Conservation (phyloP, 2,329 filamentous ascomycete genomes). For the Cyphellophora attinorum region DNA sequence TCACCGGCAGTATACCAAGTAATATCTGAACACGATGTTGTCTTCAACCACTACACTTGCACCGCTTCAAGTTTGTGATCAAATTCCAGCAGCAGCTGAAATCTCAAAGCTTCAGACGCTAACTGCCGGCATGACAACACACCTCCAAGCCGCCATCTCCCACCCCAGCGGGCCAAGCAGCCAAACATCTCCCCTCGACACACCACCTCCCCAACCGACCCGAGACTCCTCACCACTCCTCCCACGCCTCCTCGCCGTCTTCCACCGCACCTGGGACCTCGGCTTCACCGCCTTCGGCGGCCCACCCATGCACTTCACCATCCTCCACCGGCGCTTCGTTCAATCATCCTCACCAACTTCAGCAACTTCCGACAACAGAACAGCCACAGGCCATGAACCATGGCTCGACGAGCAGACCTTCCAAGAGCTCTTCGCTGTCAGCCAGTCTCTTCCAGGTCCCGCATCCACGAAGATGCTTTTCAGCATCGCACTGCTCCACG, state of each 20-base stretch:
- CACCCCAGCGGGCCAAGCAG: too few relatives aligned
- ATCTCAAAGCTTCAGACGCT: too few relatives aligned
- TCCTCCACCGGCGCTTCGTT: slow-evolving; percentile 55
- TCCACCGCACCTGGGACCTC: slow-evolving; percentile 45
- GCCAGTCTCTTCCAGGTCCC: slow-evolving; percentile 58
- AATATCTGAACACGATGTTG: too few relatives aligned
- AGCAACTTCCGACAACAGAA: too few relatives aligned
- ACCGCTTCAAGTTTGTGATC: too few relatives aligned
- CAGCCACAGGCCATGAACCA: neutral
- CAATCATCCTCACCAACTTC: too few relatives aligned
- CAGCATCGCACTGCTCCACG: slow-evolving; percentile 55
- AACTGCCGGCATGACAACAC: too few relatives aligned
- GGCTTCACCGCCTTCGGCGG: slow-evolving; percentile 60
- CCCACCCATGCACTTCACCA: slow-evolving; percentile 61
- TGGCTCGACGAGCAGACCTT: slow-evolving; percentile 28
- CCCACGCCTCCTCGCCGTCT: slow-evolving; percentile 24
- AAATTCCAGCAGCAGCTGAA: too few relatives aligned
- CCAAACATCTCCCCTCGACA: too few relatives aligned
- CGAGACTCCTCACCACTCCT: slow-evolving; percentile 21
- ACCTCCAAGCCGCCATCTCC: too few relatives aligned
- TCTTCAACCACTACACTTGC: too few relatives aligned
- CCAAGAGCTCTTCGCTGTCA: slow-evolving; percentile 62
- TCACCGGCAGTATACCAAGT: too few relatives aligned
- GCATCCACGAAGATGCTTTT: slow-evolving; percentile 64
- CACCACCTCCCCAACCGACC: neutral